A percentile compares a stretch with the other conserved stretches of the same genome.
Evolutionary conservation across 2,329 filamentous ascomycete species (phyloP).

Genomic region (Fusarium drepaniforme): DNA sequence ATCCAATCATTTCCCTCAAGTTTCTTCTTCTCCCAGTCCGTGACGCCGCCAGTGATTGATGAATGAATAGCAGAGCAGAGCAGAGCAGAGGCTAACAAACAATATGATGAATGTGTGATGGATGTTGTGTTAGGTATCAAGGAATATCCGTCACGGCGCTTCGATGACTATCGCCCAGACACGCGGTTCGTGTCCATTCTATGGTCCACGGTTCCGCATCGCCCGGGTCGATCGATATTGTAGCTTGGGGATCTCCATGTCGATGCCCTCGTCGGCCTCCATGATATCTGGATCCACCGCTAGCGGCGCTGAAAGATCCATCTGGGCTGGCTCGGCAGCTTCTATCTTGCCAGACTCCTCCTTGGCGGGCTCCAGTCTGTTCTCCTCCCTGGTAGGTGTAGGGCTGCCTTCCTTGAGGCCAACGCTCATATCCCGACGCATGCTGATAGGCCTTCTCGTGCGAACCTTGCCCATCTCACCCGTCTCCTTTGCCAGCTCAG

Average conservation of each 20-base stretch:
- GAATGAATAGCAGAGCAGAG: slow-evolving; percentile 15
- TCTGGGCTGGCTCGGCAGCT: slow-evolving; percentile 30
- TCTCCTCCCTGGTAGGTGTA: slow-evolving; percentile 39
- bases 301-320: slow-evolving; percentile 40
- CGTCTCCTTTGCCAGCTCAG: slow-evolving; percentile 55
- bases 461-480: slow-evolving; percentile 57
- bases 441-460: slow-evolving; percentile 65
- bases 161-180: slow-evolving; percentile 36
- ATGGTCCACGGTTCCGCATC: slow-evolving; percentile 50
- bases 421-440: slow-evolving; percentile 59
- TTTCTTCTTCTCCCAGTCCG: slow-evolving; percentile 24
- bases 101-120: slow-evolving; percentile 16
- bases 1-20: neutral
- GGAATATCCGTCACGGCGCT: slow-evolving; percentile 14
- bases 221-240: slow-evolving; percentile 58
- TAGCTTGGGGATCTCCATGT: slow-evolving; percentile 53
- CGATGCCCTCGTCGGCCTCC: slow-evolving; percentile 58
- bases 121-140: slow-evolving; percentile 8
- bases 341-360: slow-evolving; percentile 42
- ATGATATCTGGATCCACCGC: slow-evolving; percentile 50
- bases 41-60: slow-evolving; percentile 40
- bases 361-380: slow-evolving; percentile 40
- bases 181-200: slow-evolving; percentile 39
- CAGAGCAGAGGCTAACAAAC: slow-evolving; percentile 17
- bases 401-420: slow-evolving; percentile 45